Conservation (phyloP, 2,329 filamentous ascomycete species). For the Aureobasidium sp. region DNA sequence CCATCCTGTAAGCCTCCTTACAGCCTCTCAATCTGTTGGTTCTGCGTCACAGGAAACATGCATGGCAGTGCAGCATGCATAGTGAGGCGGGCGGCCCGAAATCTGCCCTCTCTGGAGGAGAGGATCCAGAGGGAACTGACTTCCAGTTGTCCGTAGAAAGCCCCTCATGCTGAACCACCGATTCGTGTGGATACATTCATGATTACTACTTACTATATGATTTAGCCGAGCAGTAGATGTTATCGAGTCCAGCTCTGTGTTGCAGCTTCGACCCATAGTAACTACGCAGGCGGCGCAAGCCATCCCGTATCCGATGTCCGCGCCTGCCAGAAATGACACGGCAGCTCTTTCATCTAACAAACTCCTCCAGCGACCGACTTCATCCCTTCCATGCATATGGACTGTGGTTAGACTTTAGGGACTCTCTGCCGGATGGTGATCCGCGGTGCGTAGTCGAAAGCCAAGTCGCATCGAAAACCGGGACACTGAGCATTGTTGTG, state of each 20-base stretch:
- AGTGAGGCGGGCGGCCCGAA: slow-evolving; percentile 7
- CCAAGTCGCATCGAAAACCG: background rate
- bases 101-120: background rate
- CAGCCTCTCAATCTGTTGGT: background rate
- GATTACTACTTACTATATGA: background rate
- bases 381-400: slow-evolving; percentile 12
- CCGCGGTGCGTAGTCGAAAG: slow-evolving; percentile 11
- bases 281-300: slow-evolving; percentile 10
- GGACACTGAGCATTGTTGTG: background rate
- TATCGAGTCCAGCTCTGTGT: background rate
- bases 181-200: background rate
- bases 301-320: background rate
- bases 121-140: background rate
- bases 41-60: slow-evolving; percentile 7
- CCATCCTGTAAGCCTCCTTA: slow-evolving; percentile 6
- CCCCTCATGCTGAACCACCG: background rate
- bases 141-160: background rate
- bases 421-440: background rate
- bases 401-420: background rate
- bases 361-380: background rate
- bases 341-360: background rate
- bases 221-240: background rate
- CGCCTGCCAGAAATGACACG: background rate
- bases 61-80: slow-evolving; percentile 5
- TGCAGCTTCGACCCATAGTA: background rate